Conservation (phyloP, 306 rosid genomes). For the Castanea mollissima region DNA sequence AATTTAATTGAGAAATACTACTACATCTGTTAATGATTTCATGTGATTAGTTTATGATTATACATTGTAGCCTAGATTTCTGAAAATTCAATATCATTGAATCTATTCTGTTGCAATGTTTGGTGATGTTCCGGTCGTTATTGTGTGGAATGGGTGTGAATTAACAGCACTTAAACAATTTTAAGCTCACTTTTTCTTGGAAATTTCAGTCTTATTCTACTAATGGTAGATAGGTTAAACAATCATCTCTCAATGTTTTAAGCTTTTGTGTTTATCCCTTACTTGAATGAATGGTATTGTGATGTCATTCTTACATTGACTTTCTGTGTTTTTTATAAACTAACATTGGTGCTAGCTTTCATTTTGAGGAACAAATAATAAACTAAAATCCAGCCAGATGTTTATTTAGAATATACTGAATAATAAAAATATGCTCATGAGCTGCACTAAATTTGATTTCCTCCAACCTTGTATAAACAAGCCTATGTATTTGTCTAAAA, state of each 20-base stretch:
- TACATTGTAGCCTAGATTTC: background rate
- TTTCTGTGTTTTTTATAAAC: background rate
- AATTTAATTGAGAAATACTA: background rate
- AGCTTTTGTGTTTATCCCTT: background rate
- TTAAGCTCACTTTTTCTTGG: background rate
- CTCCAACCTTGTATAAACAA: background rate
- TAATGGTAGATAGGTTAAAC: background rate
- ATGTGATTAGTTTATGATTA: background rate
- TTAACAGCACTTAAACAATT: background rate
- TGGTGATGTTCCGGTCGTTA: background rate
- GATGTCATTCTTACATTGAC: background rate
- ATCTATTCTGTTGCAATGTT: background rate
- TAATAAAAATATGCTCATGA: background rate
- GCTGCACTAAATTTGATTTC: background rate
- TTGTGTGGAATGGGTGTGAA: background rate
- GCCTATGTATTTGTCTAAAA: background rate
- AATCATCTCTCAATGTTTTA: background rate
- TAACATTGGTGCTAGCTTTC: background rate
- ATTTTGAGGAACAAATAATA: background rate
- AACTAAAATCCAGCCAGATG: background rate
- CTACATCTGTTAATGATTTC: background rate
- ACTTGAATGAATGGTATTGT: background rate
- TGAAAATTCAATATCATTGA: background rate
- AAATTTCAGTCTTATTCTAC: background rate
- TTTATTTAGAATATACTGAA: background rate